Evolutionary conservation across 352 stramenopile genomes (phyloP), one percentile per base, ranked within the genome.

Genomic region (Globisporangium rhizosaccharum): DNA sequence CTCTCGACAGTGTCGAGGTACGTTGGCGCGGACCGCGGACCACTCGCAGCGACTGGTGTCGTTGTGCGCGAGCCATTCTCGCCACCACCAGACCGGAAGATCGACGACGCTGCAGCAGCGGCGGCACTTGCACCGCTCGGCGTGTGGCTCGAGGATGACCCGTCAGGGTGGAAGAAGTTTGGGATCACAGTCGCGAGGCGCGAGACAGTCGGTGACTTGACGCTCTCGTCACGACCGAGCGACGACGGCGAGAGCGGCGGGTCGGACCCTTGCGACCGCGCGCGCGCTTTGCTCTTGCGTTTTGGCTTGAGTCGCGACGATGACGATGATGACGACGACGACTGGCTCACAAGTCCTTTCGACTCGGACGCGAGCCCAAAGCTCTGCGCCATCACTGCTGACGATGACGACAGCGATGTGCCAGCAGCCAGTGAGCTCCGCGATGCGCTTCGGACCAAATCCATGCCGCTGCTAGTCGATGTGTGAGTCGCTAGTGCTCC

Each of bases 161-260:
- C 54, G 33, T 84, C 74, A 0, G 67, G 66, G 49, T 79, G 58
- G n/a, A 84, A 84, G 15, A 84, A 71, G 15, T 79, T 84, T 11
- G 61, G 61, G 23, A 67, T 63, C 1, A 67, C 61, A 23, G 61
- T 67, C 33, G 61, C 61, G 23, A 67, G 42, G 1, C 61, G 61
- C 23, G 61, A 67, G 9, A 66, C 53, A 3, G 44, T 69, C 1
- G 61, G 61, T 36, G 65, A 66, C 17, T 42, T 60, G n/a, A n/a
- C 33, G 14, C 23, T 48, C 30, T 48, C 51, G 15, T 59, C 59
- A 20, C 59, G 54, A 7, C 9, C n/a, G 26, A 15, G 26, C 8
- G 26, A 28, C 0, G 59, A 36, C 15, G 53, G 52, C n/a, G 52
- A 45, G 20, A 56, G 15, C 1, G 46, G 53, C 12, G 59, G 52